Base-by-base conservation (phyloP, 352 stramenopile genomes). In the Globisporangium cylindrosporum region DNA sequence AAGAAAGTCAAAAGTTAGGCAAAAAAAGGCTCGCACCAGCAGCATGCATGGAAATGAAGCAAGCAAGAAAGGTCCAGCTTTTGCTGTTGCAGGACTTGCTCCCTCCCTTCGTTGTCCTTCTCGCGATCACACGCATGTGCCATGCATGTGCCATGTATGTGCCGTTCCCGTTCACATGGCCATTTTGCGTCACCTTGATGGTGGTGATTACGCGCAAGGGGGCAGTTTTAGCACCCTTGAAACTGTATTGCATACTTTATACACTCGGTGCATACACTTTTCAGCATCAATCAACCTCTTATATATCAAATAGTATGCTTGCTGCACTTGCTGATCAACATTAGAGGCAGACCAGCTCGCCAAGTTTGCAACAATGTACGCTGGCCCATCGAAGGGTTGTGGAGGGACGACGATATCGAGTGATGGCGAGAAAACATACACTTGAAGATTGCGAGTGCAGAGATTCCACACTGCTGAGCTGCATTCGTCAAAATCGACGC, bases 341-440 rank as follows among this genome's bases (percentile, higher is more conserved):
- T 48, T 48, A 15, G 41, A 48, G 41, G 41, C 41, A 48, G 15
- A n/a, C 20, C 14, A 20, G 41, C 41, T 48, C 14, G 41, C 41
- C 29, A 32, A 48, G 41, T n/a, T 48, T 48, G 15, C 41, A 48
- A 48, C 36, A 15, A 48, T 48, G 41, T 4, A 48, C 4, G 41
- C 41, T 18, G 1, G 3, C 41, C 12, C 43, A 49, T 49, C 43
- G 43, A 22, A 49, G 15, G 43, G 43, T 22, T 49, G 43, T 49
- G 43, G 43, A 49, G 43, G 18, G 43, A 8, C 14, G 15, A 41
- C 1, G 1, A 14, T 48, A 49, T 49, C 43, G 43, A 10, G 43
- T 49, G 43, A 22, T 49, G 43, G 43, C 43, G 43, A 49, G 43
- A 49, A 49, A 49, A 49, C 41, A 48, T 48, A 49, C 43, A 49